Base-by-base conservation (phyloP, 495 filamentous ascomycete genomes). In the Zalerion maritima region DNA sequence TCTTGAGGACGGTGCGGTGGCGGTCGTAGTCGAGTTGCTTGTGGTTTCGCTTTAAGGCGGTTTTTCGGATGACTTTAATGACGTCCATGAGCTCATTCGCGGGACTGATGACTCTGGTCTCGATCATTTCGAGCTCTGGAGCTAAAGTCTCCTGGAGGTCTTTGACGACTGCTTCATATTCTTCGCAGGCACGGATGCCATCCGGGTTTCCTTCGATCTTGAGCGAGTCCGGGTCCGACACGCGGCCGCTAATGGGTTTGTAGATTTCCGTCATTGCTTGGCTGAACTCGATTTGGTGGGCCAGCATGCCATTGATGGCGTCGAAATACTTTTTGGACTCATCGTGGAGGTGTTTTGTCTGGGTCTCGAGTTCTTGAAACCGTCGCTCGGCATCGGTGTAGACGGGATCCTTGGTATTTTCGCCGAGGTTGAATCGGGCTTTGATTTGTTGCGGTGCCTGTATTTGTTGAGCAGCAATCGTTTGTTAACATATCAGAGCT, bases 251-350 rank as follows among this genome's bases (percentile, higher is more conserved):
- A 40, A 99, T 96, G 27, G 89, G 89, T 47, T 92, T 94, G 64
- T 99, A 99, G 40, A 99, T 77, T 56, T 99, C 91, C 26, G 77
- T 76, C 57, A 89, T 78, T 19, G 83, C 81, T 60, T 93, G 76
- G 41, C 86, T 91, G 64, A 99, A 99, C 54, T 91, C 91, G 64
- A 96, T 94, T 56, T 99, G 89, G 58, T 94, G 84, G 54, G 62
- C 74, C 41, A 99, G 62, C 89, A 99, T 99, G 61, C 84, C 81
- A 56, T 96, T 96, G 51, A 99, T 94, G 49, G 89, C 84, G 22
- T 92, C 74, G 41, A 89, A 94, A 55, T 99, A 86, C 58, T 89
- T 94, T 50, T 83, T 78, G 16, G 79, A 86, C 47, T 93, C 85
- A 60, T 89, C 81, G 56, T 96, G 87, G 4, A 99, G 74, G 47